A percentile compares a stretch with the other conserved stretches of the same genome.
Evolutionary conservation across 2,329 filamentous ascomycete species (phyloP).

Genomic region (Lachnellula cervina): DNA sequence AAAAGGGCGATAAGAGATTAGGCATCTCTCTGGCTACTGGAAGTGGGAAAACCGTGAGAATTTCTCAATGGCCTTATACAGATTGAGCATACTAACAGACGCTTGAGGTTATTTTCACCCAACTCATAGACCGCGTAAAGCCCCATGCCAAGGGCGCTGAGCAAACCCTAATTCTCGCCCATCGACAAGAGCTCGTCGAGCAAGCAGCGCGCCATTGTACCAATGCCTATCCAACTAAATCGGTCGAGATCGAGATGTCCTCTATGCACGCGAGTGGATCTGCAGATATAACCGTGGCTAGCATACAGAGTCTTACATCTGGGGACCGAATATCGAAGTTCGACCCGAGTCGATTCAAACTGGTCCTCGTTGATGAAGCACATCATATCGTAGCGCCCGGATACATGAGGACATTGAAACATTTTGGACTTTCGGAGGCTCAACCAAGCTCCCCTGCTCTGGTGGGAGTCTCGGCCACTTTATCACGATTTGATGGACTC

Average conservation of each 20-base stretch:
- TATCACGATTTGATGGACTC: constrained; percentile 76
- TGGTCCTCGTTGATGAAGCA: constrained; percentile 90
- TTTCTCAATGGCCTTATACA: neutral
- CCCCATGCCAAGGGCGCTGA: constrained; percentile 52
- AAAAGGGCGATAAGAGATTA: constrained; percentile 69
- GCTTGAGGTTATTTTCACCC: constrained; percentile 83
- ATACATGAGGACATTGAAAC: constrained; percentile 69
- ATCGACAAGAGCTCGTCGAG: constrained; percentile 88
- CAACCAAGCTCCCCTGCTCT: constrained; percentile 56
- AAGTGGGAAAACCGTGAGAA: constrained; percentile 74
- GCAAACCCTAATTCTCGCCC: constrained; percentile 85
- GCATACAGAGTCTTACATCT: constrained; percentile 78
- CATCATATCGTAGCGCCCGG: constrained; percentile 88
- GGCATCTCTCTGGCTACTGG: constrained; percentile 86
- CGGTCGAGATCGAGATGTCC: constrained; percentile 90
- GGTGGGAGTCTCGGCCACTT: constrained; percentile 83
- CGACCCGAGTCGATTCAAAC: constrained; percentile 73
- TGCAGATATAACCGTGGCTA: constrained; percentile 92
- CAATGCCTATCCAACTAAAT: constrained; percentile 72
- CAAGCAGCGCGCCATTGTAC: constrained; percentile 85
- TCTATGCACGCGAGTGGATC: constrained; percentile 66
- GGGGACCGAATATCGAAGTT: constrained; percentile 76
- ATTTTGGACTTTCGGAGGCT: constrained; percentile 66
- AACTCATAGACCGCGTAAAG: constrained; percentile 75
- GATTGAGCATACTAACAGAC: constrained; percentile 9